Evolutionary conservation across 2,329 filamentous ascomycete genomes (phyloP).

Genomic region (Ambrosiella cleistominuta): DNA sequence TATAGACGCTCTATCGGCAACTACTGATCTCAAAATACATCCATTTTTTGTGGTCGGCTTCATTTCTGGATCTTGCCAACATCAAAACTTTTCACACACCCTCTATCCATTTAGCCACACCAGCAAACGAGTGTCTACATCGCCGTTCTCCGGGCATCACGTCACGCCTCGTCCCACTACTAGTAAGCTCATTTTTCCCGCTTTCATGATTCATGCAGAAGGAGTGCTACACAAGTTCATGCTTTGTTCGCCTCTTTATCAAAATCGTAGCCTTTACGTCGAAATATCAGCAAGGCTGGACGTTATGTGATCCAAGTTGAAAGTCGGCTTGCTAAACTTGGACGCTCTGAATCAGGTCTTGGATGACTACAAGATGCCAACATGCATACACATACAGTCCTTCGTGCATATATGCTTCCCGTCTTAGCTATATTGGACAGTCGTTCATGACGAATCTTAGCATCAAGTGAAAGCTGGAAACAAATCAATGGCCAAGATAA

Average conservation of each 20-base stretch:
- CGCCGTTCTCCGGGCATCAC: not conserved
- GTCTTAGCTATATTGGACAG: not conserved
- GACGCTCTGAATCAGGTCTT: too few relatives aligned
- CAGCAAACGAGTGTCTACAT: not conserved
- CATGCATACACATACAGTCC: too few relatives aligned
- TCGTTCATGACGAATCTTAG: not conserved
- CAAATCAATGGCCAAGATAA: not conserved
- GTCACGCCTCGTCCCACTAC: not conserved
- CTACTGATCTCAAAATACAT: too few relatives aligned
- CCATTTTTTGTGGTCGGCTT: not conserved
- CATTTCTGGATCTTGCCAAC: not conserved
- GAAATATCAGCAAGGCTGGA: too few relatives aligned
- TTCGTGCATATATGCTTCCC: not conserved
- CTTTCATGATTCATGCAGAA: not conserved
- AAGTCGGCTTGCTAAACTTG: too few relatives aligned
- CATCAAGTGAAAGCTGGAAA: not conserved
- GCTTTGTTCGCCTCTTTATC: not conserved
- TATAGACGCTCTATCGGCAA: not conserved
- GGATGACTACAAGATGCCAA: too few relatives aligned
- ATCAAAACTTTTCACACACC: not conserved
- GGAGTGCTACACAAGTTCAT: not conserved
- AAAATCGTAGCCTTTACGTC: not conserved
- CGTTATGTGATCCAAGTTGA: too few relatives aligned
- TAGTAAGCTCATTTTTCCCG: conserved; percentile 10
- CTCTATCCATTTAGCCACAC: not conserved